phyloP scores from a whole-genome alignment of 2,329 filamentous ascomycete species.

The Fusarium drepaniforme region DNA sequence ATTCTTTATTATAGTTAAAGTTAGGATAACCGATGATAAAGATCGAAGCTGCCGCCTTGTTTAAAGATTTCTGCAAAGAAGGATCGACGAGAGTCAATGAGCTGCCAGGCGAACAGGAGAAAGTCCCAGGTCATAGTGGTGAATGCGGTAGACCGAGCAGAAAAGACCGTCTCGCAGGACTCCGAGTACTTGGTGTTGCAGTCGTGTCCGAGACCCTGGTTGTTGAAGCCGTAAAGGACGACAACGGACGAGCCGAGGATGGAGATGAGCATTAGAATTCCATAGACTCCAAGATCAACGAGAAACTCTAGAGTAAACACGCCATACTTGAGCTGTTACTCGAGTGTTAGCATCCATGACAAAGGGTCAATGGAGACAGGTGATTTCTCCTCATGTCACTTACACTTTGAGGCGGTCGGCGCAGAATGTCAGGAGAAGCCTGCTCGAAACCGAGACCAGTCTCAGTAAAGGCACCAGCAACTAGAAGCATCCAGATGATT shows the following conservation, averaged over 20 bases:
- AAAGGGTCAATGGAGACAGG: too few relatives aligned
- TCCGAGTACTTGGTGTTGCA: constrained; percentile 68
- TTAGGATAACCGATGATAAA: too few relatives aligned
- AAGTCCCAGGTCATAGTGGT: constrained; percentile 77
- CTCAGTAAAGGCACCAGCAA: constrained; percentile 77
- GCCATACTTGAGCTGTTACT: constrained; percentile 55
- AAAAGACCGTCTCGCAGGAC: constrained; percentile 69
- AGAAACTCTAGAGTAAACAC: constrained; percentile 76
- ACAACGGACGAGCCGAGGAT: constrained; percentile 69
- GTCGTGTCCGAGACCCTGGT: constrained; percentile 67
- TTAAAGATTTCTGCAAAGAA: constrained; percentile 71
- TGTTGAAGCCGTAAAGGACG: constrained; percentile 66
- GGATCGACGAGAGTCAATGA: constrained; percentile 73
- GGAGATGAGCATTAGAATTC: constrained; percentile 72
- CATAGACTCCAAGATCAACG: constrained; percentile 72
- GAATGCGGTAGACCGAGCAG: constrained; percentile 75
- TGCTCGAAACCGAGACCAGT: constrained; percentile 80
- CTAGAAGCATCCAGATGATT: constrained; percentile 82
- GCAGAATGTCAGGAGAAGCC: constrained; percentile 75
- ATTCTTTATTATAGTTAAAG: too few relatives aligned
- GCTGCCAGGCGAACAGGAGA: constrained; percentile 77
- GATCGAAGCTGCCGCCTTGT: constrained; percentile 49
- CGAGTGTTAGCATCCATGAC: neutral
- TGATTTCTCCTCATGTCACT: neutral
- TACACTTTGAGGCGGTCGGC: constrained; percentile 64